phyloP scores from a whole-genome alignment of 225 moss, liverwort and hornwort genomes.

The Lunularia cruciata region DNA sequence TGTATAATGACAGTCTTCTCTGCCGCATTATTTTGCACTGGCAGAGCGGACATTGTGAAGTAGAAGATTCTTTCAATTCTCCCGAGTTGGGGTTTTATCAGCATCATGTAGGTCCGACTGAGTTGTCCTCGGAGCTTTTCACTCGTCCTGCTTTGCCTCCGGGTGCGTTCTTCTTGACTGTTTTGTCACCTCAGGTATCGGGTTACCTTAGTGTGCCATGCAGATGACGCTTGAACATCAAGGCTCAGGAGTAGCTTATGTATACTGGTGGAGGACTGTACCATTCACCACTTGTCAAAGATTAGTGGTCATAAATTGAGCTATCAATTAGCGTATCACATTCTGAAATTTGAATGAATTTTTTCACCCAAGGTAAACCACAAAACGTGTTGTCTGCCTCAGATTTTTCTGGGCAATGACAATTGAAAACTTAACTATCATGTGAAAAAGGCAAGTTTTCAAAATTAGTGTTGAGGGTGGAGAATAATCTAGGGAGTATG shows the following conservation, averaged over 20 bases:
- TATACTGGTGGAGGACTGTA: slow-evolving; percentile 9
- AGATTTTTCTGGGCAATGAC: too few species aligned
- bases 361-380: background rate
- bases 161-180: background rate
- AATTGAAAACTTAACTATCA: too few species aligned
- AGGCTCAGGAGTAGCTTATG: background rate
- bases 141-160: slow-evolving; percentile 3
- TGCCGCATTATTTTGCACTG: background rate
- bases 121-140: background rate
- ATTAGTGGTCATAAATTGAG: slow-evolving; percentile 10
- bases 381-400: too few species aligned
- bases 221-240: background rate
- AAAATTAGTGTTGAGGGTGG: too few species aligned
- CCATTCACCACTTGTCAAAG: slow-evolving; percentile 10
- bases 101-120: background rate
- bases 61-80: slow-evolving; percentile 21
- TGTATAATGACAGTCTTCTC: slow-evolving; percentile 20
- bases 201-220: too few species aligned
- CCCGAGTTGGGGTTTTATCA: background rate
- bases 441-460: too few species aligned
- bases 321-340: background rate
- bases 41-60: slow-evolving; percentile 9
- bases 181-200: background rate
- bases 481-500: too few species aligned
- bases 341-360: background rate